Conservation (phyloP, 108 stramenopile genomes). For the Bacterosira constricta region DNA sequence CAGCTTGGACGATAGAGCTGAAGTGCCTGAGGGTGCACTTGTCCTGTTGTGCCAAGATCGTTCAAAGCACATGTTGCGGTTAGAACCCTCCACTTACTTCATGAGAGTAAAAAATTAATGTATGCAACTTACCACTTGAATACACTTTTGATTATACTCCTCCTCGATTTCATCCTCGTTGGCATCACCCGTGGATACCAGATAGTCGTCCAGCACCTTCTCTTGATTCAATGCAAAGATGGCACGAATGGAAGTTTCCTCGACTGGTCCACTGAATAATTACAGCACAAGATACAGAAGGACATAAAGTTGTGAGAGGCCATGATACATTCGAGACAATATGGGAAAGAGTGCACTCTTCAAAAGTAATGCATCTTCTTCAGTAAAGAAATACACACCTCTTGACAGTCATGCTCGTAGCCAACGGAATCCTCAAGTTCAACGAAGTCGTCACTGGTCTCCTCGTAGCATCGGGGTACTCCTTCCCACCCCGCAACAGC, state of each 20-base stretch:
- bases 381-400: constrained; percentile 59
- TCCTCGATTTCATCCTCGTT: constrained; percentile 60
- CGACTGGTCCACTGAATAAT: constrained; percentile 57
- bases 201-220: constrained; percentile 54
- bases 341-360: not conserved
- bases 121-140: constrained; percentile 70
- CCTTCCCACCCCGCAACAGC: constrained; percentile 78
- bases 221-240: constrained; percentile 75
- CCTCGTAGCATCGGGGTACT: constrained; percentile 79
- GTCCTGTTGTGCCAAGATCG: constrained; percentile 50
- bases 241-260: constrained; percentile 75
- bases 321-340: not conserved
- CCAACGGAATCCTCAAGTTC: constrained; percentile 75
- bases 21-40: constrained; percentile 81
- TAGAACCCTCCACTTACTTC: not conserved
- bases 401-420: constrained; percentile 42
- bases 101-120: not conserved
- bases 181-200: constrained; percentile 32
- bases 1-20: constrained; percentile 55
- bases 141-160: constrained; percentile 59
- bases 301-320: not conserved
- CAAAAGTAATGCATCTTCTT: not conserved
- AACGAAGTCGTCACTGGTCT: constrained; percentile 76
- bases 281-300: not conserved
- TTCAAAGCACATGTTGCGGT: too few relatives aligned